A percentile compares a stretch with the other conserved stretches of the same genome.
Conservation (phyloP, 495 filamentous ascomycete genomes). For the Penicillium bialowiezense region DNA sequence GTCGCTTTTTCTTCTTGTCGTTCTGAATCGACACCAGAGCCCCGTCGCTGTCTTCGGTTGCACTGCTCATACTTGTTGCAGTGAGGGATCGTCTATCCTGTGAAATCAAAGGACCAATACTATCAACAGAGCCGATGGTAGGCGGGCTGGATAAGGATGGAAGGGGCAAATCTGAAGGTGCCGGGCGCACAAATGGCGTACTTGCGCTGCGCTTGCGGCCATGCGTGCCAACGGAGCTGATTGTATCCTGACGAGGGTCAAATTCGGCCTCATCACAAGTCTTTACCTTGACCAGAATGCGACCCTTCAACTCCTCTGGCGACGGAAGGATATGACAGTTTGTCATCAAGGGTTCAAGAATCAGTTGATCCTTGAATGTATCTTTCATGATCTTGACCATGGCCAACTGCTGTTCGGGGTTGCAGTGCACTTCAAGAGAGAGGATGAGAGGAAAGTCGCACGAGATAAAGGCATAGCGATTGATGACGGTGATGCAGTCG, state of each 20-base stretch:
- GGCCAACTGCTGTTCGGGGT: slow-evolving; percentile 70
- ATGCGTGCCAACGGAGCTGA: slow-evolving; percentile 38
- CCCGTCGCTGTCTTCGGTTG: slow-evolving; percentile 63
- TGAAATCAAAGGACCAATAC: slow-evolving; percentile 41
- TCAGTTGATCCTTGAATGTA: slow-evolving; percentile 72
- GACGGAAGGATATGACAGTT: slow-evolving; percentile 69
- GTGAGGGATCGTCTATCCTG: slow-evolving; percentile 51
- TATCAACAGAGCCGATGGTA: slow-evolving; percentile 42
- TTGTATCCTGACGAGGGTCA: slow-evolving; percentile 37
- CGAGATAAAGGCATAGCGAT: slow-evolving; percentile 83
- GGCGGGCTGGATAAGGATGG: slow-evolving; percentile 58
- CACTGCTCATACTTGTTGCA: slow-evolving; percentile 56
- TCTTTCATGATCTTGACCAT: slow-evolving; percentile 92
- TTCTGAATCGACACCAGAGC: slow-evolving; percentile 39
- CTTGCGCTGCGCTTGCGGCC: slow-evolving; percentile 79
- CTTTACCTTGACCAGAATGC: slow-evolving; percentile 93
- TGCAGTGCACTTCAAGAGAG: slow-evolving; percentile 94
- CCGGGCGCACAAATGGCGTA: slow-evolving; percentile 66
- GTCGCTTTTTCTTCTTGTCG: slow-evolving; percentile 48
- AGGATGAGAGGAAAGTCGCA: slow-evolving; percentile 85
- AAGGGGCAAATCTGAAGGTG: slow-evolving; percentile 45
- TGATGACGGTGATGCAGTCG: slow-evolving; percentile 88
- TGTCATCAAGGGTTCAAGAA: slow-evolving; percentile 69
- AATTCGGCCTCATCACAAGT: slow-evolving; percentile 48
- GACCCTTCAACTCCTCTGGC: slow-evolving; percentile 76